Conservation (phyloP, 345 rosid genomes). For the Corchorus olitorius region DNA sequence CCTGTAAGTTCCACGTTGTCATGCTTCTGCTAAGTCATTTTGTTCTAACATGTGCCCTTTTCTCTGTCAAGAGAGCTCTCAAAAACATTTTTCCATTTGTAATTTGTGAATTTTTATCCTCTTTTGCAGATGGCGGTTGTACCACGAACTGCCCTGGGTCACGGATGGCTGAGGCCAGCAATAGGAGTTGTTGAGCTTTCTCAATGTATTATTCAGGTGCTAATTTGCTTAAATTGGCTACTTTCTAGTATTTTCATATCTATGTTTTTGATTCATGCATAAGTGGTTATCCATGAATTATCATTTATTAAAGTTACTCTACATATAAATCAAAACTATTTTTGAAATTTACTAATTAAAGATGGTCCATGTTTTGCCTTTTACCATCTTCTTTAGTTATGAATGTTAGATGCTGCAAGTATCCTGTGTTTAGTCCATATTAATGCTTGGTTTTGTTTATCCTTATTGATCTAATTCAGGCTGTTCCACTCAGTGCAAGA, state of each 20-base stretch:
- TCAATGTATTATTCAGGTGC: constrained; percentile 95
- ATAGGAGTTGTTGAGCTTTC: constrained; percentile 93
- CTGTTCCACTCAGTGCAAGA: constrained; percentile 96
- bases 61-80: neutral
- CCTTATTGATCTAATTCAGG: constrained; percentile 48
- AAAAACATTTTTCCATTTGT: neutral
- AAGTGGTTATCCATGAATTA: neutral
- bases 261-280: neutral
- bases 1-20: neutral
- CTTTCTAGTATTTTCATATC: neutral
- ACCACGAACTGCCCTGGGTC: constrained; percentile 87
- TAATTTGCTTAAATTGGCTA: constrained; percentile 15
- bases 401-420: neutral
- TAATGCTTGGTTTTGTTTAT: constrained; percentile 10
- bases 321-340: neutral
- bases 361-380: neutral
- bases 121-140: constrained; percentile 83
- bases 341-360: constrained; percentile 1
- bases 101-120: constrained; percentile 7
- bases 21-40: neutral
- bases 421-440: neutral
- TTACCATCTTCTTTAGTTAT: neutral
- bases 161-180: constrained; percentile 99
- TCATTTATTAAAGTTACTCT: constrained; percentile 1
- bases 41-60: neutral